These are phyloP conservation scores for Colletotrichum agaves DNA, from an alignment of 2,329 filamentous ascomycete species.

Conservation along the genomic window DNA sequence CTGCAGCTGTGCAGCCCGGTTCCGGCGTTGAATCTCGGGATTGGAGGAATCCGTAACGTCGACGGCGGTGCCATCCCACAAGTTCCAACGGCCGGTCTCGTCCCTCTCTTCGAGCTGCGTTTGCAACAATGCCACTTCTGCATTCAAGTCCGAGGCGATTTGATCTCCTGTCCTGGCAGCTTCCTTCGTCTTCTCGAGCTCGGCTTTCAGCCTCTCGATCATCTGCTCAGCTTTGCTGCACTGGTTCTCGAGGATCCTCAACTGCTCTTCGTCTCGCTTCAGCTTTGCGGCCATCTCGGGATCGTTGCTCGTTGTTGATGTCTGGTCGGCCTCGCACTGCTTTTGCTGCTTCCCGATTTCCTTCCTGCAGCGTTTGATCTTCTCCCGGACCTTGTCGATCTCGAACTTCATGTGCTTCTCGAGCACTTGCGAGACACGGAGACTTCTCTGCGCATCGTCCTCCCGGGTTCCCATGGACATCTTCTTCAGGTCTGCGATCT, in stretches of 20 bases:
- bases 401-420: neutral
- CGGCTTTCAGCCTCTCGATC: neutral
- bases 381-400: neutral
- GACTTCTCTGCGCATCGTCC: neutral
- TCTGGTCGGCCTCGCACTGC: neutral
- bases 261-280: neutral
- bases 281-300: neutral
- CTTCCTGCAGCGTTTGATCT: neutral
- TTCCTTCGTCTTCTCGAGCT: neutral
- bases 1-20: neutral
- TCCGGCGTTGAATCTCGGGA: neutral
- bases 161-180: neutral
- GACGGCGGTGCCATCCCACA: neutral
- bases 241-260: constrained; percentile 4
- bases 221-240: constrained; percentile 2
- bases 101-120: constrained; percentile 13
- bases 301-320: neutral
- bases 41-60: neutral
- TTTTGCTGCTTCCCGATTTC: neutral
- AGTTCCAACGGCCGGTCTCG: constrained; percentile 10
- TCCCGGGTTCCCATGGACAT: neutral
- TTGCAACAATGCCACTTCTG: neutral
- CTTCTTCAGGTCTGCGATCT: neutral
- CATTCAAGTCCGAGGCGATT: neutral
- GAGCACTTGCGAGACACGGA: neutral